Evolutionary conservation across 208 protist species (phyloP).

Genomic region (Herpetomonas muscarum): DNA sequence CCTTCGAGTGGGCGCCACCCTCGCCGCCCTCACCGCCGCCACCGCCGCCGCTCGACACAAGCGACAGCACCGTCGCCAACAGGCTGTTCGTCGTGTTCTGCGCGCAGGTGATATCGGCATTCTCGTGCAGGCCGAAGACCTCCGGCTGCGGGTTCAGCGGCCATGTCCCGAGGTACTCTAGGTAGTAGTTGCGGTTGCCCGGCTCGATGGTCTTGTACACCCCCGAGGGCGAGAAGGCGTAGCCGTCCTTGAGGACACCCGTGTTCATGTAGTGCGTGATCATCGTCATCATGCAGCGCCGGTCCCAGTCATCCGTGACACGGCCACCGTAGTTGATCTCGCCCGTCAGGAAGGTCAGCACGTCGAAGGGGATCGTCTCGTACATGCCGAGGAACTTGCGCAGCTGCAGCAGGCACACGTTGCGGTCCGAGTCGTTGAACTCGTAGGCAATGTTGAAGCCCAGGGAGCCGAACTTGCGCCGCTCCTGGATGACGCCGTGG

Average conservation of each 20-base stretch:
- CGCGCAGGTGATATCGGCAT: constrained; percentile 97
- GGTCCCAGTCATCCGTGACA: constrained; percentile 97
- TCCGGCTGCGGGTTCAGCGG: constrained; percentile 94
- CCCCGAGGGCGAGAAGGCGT: constrained; percentile 87
- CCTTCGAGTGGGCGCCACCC: constrained; percentile 29
- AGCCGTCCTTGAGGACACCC: constrained; percentile 83
- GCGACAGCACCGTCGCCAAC: constrained; percentile 75
- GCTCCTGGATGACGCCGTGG: constrained; percentile 93
- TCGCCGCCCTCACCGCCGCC: not conserved
- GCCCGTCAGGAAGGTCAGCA: constrained; percentile 91
- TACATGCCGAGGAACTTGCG: constrained; percentile 92
- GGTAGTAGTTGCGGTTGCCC: constrained; percentile 77
- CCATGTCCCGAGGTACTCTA: constrained; percentile 87
- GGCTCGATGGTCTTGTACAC: constrained; percentile 90
- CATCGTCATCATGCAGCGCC: constrained; percentile 93
- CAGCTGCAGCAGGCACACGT: constrained; percentile 90
- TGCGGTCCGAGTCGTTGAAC: constrained; percentile 94
- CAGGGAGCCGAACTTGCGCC: constrained; percentile 93
- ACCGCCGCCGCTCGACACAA: constrained; percentile 61
- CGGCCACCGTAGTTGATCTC: constrained; percentile 98
- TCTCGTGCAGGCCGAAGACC: constrained; percentile 96
- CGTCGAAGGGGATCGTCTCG: constrained; percentile 91
- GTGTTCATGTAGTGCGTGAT: constrained; percentile 90
- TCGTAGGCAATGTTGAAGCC: constrained; percentile 97
- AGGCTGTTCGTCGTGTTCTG: constrained; percentile 78